Evolutionary conservation across 768 basidiomycete species (phyloP), one percentile per base, ranked within the genome.

Genomic region (Podaxis mareebaensis): DNA sequence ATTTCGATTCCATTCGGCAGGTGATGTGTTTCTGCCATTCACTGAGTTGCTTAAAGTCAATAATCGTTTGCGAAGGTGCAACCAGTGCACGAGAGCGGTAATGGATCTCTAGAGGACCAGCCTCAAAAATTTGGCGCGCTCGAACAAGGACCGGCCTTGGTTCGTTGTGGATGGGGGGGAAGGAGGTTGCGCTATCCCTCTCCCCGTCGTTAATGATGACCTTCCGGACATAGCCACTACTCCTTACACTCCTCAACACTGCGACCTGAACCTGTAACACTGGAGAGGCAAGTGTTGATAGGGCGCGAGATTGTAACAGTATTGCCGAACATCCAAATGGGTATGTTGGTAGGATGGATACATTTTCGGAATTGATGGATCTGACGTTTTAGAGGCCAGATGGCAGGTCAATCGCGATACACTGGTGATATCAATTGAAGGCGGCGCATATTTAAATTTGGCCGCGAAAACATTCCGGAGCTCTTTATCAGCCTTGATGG

Each of bases 81-180:
- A 11, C 56, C 56, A 44, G 59, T 42, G 36, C 51, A 52, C 49
- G 22, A 60, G 54, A 51, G n/a, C n/a, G 30, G 17, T 11, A 3
- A 38, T 10, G 7, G 30, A 38, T 28, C 26, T 39, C 6, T 13
- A 15, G 52, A 61, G 60, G 52, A 53, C 60, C 60, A 46, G 60
- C 60, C 60, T 54, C 60, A 20, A 26, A 53, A 52, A 40, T 42
- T 22, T 39, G 12, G 22, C 8, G 30, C 40, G 52, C 59, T 33
- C 33, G 60, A 61, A 53, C 60, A 54, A 54, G 53, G 60, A 22
- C 52, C 52, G 15, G 52, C 60, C 60, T 61, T 61, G 40, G 38
- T 48, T 61, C 53, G 42, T 44, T 33, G 8, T 33, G 26, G 30
- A 46, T 44, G 40, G 52, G 38, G 28, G 52, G 26, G 30, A 54